These are phyloP conservation scores for Tuber melanosporum DNA, from an alignment of 495 filamentous ascomycete genomes.

Conservation along the genomic window DNA sequence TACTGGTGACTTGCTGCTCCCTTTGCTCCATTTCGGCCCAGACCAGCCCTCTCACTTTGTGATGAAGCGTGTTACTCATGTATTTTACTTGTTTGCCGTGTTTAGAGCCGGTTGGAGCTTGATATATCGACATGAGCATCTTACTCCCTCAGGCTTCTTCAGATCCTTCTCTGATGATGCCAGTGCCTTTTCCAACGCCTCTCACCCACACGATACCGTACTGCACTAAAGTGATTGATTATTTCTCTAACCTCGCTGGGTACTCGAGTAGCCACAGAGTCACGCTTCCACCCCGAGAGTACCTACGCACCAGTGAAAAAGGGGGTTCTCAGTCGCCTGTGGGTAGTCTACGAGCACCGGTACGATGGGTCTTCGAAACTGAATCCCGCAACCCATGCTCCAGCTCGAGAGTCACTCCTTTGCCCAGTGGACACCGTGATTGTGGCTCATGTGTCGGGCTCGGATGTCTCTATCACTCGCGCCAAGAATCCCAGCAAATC, in stretches of 20 bases:
- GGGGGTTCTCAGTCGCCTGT: too few species aligned
- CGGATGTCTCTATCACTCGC: neutral
- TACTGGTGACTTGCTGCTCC: too few species aligned
- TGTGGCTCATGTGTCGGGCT: neutral
- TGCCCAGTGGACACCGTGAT: neutral
- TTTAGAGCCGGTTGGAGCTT: too few species aligned
- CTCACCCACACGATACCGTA: neutral
- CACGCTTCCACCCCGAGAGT: neutral
- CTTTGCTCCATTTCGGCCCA: too few species aligned
- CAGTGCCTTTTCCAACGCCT: neutral
- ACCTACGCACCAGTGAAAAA: neutral
- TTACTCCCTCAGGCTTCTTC: neutral
- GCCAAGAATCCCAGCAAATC: neutral
- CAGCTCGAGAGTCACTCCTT: neutral
- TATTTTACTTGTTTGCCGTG: too few species aligned
- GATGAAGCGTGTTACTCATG: too few species aligned
- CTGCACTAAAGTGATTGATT: neutral
- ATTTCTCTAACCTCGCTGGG: neutral
- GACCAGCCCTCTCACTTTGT: too few species aligned
- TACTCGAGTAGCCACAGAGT: neutral
- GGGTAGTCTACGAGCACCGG: too few species aligned
- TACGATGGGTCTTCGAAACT: too few species aligned
- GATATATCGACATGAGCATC: too few species aligned
- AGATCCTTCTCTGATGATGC: neutral
- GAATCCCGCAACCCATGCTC: neutral